These are phyloP conservation scores for Ophiosphaerella narmari DNA, from an alignment of 2,329 filamentous ascomycete genomes.

Conservation along the genomic window DNA sequence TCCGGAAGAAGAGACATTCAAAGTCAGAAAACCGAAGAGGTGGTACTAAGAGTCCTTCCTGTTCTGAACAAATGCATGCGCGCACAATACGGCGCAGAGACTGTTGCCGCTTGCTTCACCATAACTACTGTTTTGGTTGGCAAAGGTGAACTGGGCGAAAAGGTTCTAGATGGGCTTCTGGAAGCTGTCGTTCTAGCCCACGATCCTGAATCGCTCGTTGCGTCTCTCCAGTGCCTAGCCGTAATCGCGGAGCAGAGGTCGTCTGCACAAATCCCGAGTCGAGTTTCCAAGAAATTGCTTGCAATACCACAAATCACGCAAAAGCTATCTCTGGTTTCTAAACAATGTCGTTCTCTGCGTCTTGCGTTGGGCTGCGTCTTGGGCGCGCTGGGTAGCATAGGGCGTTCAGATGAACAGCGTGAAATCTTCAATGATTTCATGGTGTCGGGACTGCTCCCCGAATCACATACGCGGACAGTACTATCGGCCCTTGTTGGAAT, in stretches of 20 bases:
- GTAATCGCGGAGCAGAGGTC: constrained; percentile 81
- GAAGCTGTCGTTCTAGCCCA: constrained; percentile 81
- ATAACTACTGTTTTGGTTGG: constrained; percentile 82
- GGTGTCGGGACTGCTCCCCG: constrained; percentile 62
- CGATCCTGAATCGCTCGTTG: constrained; percentile 71
- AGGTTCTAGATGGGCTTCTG: constrained; percentile 84
- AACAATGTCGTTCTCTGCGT: constrained; percentile 70
- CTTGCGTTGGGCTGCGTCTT: constrained; percentile 72
- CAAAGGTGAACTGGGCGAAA: constrained; percentile 79
- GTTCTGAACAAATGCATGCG: constrained; percentile 78
- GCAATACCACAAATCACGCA: constrained; percentile 65
- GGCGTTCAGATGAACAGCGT: constrained; percentile 22
- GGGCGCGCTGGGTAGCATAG: constrained; percentile 42
- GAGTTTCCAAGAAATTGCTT: constrained; percentile 71
- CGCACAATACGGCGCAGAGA: constrained; percentile 74
- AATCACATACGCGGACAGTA: constrained; percentile 66
- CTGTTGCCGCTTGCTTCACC: constrained; percentile 91
- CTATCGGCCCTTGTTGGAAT: constrained; percentile 68
- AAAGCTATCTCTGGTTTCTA: constrained; percentile 65
- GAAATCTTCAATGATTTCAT: constrained; percentile 65
- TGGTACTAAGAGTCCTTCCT: constrained; percentile 70
- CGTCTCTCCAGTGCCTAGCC: constrained; percentile 78
- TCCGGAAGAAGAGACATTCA: constrained; percentile 79
- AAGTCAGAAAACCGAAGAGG: constrained; percentile 77
- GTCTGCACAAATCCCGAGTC: constrained; percentile 69